phyloP scores from a whole-genome alignment of 306 rosid species.

The Astragalus glycyphyllos region DNA sequence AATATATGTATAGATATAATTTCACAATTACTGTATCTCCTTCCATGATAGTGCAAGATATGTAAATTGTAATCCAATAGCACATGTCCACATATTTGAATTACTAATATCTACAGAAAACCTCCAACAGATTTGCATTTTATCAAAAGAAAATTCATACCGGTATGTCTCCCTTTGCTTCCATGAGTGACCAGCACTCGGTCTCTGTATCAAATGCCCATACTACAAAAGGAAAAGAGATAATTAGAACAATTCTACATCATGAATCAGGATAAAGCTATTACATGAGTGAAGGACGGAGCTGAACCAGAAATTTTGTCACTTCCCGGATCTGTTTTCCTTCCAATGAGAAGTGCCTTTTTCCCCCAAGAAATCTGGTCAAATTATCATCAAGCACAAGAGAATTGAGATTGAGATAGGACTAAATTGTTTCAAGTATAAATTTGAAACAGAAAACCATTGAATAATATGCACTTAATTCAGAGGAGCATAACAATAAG shows the following conservation, averaged over 20 bases:
- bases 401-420: constrained; percentile 25
- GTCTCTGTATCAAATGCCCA: constrained; percentile 95
- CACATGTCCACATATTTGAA: constrained; percentile 12
- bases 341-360: constrained; percentile 86
- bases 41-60: constrained; percentile 8
- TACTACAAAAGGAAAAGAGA: constrained; percentile 55
- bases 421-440: constrained; percentile 10
- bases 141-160: constrained; percentile 51
- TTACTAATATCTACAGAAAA: constrained; percentile 7
- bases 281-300: constrained; percentile 31
- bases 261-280: constrained; percentile 28
- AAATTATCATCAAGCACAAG: constrained; percentile 31
- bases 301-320: constrained; percentile 80
- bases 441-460: constrained; percentile 1
- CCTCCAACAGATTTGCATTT: constrained; percentile 4
- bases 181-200: constrained; percentile 93
- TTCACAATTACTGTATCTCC: not conserved
- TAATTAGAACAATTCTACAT: constrained; percentile 30
- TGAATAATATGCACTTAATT: not conserved
- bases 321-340: constrained; percentile 85
- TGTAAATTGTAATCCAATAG: constrained; percentile 7
- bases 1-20: constrained; percentile 14
- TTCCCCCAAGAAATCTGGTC: constrained; percentile 86
- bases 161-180: constrained; percentile 92
- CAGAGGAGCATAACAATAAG: not conserved